Evolutionary conservation across 805 yeast genomes (phyloP), one percentile per base, ranked within the genome.

Genomic region (Yamadazyma olivae): DNA sequence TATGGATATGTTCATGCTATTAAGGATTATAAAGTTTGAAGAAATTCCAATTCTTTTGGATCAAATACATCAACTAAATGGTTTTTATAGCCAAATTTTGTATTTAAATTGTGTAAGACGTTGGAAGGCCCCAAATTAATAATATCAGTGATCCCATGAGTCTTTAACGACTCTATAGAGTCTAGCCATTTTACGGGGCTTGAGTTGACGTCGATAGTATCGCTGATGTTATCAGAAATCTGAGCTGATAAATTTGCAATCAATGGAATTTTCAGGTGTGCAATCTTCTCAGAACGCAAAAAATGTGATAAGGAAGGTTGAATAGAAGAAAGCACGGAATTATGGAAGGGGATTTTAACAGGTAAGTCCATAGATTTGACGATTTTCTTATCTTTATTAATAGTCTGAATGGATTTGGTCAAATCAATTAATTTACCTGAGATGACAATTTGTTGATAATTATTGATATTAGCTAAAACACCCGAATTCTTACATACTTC

Each of bases 271-370:
- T 3, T 39, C 3, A 14, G 23, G 10, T 21, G 14, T 21, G 14
- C 16, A 30, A 17, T 24, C 13, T 9, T 5, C 15, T 16, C 28
- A 9, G 23, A 18, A 6, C 13, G 16, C 19, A 38, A 17, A 8
- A 25, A 30, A 2, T 40, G 12, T 3, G 31, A 17, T 38, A 74
- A 56, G 21, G 51, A 47, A 10, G 54, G 49, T 36, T 63, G 67
- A 5, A 76, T 70, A 0, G 57, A 56, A 24, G 36, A 35, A 49
- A 78, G 49, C 3, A 64, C 41, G 8, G 57, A 50, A 39, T 64
- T 67, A 49, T 76, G 82, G 51, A 76, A 76, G 13, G 82, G 79
- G 2, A 75, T 68, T 2, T 61, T 51, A 6, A 74, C 80, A 2
- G 73, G 66, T 30, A 75, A 49, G 27, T 43, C 43, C 1, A 56